phyloP scores from a whole-genome alignment of 257 asterid species.

The Rehmannia glutinosa region DNA sequence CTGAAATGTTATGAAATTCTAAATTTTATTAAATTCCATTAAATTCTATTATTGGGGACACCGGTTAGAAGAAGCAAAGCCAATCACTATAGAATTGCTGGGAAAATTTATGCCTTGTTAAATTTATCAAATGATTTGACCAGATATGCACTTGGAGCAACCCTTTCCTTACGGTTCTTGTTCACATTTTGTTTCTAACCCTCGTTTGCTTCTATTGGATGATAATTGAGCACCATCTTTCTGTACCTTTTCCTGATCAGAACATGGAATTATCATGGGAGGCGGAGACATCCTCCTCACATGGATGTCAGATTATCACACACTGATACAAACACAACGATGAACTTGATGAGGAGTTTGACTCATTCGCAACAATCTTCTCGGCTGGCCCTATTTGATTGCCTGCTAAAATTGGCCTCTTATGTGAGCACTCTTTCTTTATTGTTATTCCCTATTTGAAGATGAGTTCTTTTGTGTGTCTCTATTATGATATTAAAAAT shows the following conservation, averaged over 20 bases:
- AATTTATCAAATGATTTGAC: conserved; percentile 35
- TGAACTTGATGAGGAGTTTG: conserved; percentile 63
- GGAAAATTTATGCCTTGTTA: conserved; percentile 28
- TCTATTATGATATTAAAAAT: too few relatives aligned
- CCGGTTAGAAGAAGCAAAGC: conserved; percentile 62
- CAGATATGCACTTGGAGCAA: conserved; percentile 39
- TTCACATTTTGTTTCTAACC: conserved; percentile 36
- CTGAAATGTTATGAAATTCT: too few relatives aligned
- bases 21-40: too few relatives aligned
- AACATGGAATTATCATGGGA: conserved; percentile 35
- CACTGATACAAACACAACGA: conserved; percentile 45
- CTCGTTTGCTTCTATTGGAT: conserved; percentile 40
- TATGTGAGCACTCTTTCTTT: neutral
- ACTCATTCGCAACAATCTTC: conserved; percentile 52
- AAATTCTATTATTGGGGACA: too few relatives aligned
- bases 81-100: conserved; percentile 39
- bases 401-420: too few relatives aligned
- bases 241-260: conserved; percentile 38
- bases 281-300: conserved; percentile 61
- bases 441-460: neutral
- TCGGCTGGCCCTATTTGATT: too few relatives aligned
- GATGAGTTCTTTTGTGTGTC: neutral
- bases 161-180: conserved; percentile 36
- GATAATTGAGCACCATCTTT: conserved; percentile 33
- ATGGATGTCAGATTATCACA: conserved; percentile 60